phyloP scores from a whole-genome alignment of 108 stramenopile genomes.

The Epithemia pelagica region DNA sequence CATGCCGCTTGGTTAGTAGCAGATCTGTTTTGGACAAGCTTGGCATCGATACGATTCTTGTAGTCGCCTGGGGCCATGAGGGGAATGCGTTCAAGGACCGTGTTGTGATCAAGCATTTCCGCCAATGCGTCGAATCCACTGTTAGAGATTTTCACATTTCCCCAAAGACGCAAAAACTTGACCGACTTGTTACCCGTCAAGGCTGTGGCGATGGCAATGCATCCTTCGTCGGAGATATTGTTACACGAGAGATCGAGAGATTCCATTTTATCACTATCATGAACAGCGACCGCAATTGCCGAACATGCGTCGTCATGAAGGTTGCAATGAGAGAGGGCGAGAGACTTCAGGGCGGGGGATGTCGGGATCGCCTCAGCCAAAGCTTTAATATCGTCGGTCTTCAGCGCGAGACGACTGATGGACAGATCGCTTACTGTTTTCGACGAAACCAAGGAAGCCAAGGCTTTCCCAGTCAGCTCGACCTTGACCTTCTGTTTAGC shows the following conservation, averaged over 20 bases:
- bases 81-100: conserved; percentile 6
- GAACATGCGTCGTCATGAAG: conserved; percentile 1
- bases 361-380: conserved; percentile 10
- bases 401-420: conserved; percentile 4
- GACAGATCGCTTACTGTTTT: conserved; percentile 4
- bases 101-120: conserved; percentile 12
- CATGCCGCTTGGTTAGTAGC: conserved; percentile 5
- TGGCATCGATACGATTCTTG: conserved; percentile 7
- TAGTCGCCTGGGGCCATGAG: conserved; percentile 6
- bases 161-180: conserved; percentile 10
- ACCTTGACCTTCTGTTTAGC: conserved; percentile 6
- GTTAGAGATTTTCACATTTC: conserved; percentile 10
- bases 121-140: conserved; percentile 9
- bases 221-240: conserved; percentile 8
- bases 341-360: conserved; percentile 2
- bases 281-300: conserved; percentile 4
- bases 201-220: conserved; percentile 8
- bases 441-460: conserved; percentile 4
- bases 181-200: conserved; percentile 16
- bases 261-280: conserved; percentile 8
- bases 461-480: neutral
- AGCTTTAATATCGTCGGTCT: conserved; percentile 3
- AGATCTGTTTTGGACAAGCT: neutral
- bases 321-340: conserved; percentile 10
- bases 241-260: conserved; percentile 17